phyloP scores from a whole-genome alignment of 2,329 filamentous ascomycete genomes.

The Corinectria fuckeliana region DNA sequence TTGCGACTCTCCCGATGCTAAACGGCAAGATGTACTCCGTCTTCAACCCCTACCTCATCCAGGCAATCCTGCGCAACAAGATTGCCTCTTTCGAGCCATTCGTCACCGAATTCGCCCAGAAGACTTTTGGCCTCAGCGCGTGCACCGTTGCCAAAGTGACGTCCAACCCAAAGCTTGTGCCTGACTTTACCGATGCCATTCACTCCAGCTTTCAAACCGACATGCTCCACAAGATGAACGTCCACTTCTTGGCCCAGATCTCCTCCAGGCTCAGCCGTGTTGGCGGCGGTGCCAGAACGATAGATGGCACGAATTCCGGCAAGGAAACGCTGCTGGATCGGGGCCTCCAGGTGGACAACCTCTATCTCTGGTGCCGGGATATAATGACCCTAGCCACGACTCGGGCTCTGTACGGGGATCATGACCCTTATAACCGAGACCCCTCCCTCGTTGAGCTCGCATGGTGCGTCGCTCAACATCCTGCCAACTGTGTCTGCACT shows the following conservation, averaged over 20 bases:
- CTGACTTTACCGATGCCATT: conserved; percentile 41
- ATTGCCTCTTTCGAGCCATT: conserved; percentile 52
- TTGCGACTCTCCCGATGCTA: conserved; percentile 54
- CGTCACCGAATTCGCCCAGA: conserved; percentile 45
- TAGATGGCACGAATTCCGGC: conserved; percentile 12
- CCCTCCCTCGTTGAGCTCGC: conserved; percentile 23
- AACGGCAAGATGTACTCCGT: conserved; percentile 53
- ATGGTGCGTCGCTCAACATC: conserved; percentile 21
- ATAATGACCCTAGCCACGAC: conserved; percentile 48
- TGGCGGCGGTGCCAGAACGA: conserved; percentile 5
- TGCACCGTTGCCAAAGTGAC: conserved; percentile 36
- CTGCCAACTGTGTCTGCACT: not conserved
- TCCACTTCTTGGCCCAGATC: conserved; percentile 21
- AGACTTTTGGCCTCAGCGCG: conserved; percentile 46
- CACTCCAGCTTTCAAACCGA: conserved; percentile 42
- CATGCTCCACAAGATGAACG: conserved; percentile 43
- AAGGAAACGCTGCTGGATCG: conserved; percentile 20
- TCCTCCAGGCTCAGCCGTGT: conserved; percentile 22
- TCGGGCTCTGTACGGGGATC: conserved; percentile 50
- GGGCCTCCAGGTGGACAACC: conserved; percentile 40
- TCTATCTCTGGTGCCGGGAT: conserved; percentile 49
- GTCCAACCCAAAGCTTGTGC: conserved; percentile 15
- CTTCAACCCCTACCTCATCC: conserved; percentile 47
- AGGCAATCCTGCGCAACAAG: conserved; percentile 47
- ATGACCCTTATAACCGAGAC: conserved; percentile 48